A percentile compares a stretch with the other conserved stretches of the same genome.
phyloP scores from a whole-genome alignment of 2,329 filamentous ascomycete species.

The Zelopaecilomyces penicillatus region DNA sequence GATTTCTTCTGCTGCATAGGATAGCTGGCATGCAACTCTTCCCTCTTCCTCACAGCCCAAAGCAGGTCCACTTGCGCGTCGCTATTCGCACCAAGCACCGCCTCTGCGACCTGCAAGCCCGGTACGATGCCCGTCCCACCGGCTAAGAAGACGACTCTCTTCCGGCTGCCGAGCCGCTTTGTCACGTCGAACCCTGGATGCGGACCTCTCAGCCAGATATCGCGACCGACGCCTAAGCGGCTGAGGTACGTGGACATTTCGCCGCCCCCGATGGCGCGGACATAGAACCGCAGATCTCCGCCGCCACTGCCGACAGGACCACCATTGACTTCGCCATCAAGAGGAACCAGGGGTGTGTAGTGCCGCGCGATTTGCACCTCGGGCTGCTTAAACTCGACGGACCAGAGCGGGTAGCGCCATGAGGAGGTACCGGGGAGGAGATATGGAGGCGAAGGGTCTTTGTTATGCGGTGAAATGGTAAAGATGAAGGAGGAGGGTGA shows the following conservation, averaged over 20 bases:
- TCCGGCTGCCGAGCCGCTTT: conserved; percentile 20
- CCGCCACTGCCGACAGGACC: conserved; percentile 16
- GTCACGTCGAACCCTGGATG: conserved; percentile 55
- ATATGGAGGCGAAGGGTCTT: conserved; percentile 20
- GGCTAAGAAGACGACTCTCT: conserved; percentile 69
- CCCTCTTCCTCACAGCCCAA: conserved; percentile 65
- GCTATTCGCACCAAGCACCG: conserved; percentile 39
- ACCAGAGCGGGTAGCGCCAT: conserved; percentile 60
- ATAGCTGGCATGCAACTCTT: conserved; percentile 35
- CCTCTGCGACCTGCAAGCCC: conserved; percentile 69
- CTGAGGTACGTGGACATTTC: conserved; percentile 82
- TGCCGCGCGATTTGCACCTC: conserved; percentile 84
- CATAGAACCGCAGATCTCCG: conserved; percentile 58
- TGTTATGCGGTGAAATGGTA: conserved; percentile 42
- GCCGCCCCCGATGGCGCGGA: conserved; percentile 69
- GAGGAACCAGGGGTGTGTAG: conserved; percentile 77
- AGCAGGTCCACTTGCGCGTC: conserved; percentile 54
- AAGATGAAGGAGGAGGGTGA: conserved; percentile 63
- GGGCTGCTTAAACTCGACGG: conserved; percentile 88
- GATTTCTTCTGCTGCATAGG: conserved; percentile 9
- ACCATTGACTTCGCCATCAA: conserved; percentile 8
- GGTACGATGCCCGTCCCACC: conserved; percentile 90
- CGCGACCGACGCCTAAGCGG: conserved; percentile 50
- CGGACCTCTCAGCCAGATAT: conserved; percentile 72
- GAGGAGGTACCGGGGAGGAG: conserved; percentile 14